phyloP scores from a whole-genome alignment of 305 asterid species.

The Withania somnifera region DNA sequence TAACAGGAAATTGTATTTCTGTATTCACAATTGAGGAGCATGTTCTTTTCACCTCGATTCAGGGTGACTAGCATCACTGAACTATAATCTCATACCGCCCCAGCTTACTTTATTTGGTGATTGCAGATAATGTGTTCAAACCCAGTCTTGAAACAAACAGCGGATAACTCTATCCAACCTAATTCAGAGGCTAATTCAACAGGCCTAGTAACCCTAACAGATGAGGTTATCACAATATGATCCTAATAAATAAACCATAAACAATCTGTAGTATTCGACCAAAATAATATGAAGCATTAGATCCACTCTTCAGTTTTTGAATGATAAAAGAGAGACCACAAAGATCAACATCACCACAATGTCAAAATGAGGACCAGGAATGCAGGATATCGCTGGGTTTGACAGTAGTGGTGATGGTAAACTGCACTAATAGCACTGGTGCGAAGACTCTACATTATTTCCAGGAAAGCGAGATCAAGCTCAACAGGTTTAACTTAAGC shows the following conservation, averaged over 20 bases:
- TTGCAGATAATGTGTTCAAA: not conserved
- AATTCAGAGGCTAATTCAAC: not conserved
- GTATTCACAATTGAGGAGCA: not conserved
- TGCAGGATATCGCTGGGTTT: conserved; percentile 78
- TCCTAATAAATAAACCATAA: not conserved
- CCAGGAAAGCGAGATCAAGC: not conserved
- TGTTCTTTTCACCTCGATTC: not conserved
- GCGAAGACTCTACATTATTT: conserved; percentile 31
- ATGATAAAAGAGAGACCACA: not conserved
- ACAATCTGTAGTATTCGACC: not conserved
- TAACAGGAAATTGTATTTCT: not conserved
- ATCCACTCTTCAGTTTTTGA: not conserved
- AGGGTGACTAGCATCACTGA: not conserved
- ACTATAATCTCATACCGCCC: not conserved
- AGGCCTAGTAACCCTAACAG: not conserved
- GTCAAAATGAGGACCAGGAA: conserved; percentile 9
- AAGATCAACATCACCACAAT: not conserved
- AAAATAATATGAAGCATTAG: not conserved
- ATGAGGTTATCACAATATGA: not conserved
- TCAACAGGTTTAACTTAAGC: not conserved
- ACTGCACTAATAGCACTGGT: conserved; percentile 78
- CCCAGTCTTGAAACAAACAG: not conserved
- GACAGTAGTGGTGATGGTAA: conserved; percentile 83
- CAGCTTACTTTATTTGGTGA: not conserved
- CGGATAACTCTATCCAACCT: not conserved